phyloP scores from a whole-genome alignment of 768 basidiomycete species.

The Tulasnella calospora region DNA sequence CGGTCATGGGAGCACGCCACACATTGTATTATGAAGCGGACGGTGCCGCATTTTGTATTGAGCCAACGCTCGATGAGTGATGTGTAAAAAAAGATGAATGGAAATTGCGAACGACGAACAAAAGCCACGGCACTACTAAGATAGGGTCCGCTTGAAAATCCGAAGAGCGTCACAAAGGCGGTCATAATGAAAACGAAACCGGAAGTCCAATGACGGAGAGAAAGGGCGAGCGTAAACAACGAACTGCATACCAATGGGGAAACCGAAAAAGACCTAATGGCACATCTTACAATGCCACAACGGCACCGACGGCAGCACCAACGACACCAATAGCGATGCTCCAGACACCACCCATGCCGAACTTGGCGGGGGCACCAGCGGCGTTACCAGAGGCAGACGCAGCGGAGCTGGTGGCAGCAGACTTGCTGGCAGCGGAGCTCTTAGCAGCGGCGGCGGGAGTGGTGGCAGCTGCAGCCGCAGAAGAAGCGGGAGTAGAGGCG shows the following conservation, averaged over 20 bases:
- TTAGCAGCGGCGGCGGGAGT: background rate
- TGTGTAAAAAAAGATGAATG: background rate
- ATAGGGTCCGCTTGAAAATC: background rate
- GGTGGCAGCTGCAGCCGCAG: background rate
- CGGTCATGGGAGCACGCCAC: too few relatives aligned
- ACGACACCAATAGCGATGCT: slow-evolving; percentile 3
- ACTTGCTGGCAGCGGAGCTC: background rate
- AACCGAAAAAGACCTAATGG: background rate
- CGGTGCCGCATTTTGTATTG: background rate
- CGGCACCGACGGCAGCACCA: slow-evolving; percentile 14
- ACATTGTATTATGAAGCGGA: background rate
- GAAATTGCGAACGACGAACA: background rate
- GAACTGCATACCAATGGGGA: background rate
- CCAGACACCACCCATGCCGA: slow-evolving; percentile 10
- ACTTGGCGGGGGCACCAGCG: slow-evolving; percentile 14
- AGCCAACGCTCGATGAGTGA: background rate
- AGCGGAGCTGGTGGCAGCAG: background rate
- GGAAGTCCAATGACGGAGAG: background rate
- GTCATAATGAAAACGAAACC: background rate
- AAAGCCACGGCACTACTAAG: background rate
- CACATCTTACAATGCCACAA: slow-evolving; percentile 13
- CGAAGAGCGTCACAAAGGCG: background rate
- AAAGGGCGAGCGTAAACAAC: background rate
- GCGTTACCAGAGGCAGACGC: background rate
- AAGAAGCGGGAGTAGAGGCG: background rate